phyloP scores from a whole-genome alignment of 1,284 basidiomycete genomes.

The Irpex sp. region DNA sequence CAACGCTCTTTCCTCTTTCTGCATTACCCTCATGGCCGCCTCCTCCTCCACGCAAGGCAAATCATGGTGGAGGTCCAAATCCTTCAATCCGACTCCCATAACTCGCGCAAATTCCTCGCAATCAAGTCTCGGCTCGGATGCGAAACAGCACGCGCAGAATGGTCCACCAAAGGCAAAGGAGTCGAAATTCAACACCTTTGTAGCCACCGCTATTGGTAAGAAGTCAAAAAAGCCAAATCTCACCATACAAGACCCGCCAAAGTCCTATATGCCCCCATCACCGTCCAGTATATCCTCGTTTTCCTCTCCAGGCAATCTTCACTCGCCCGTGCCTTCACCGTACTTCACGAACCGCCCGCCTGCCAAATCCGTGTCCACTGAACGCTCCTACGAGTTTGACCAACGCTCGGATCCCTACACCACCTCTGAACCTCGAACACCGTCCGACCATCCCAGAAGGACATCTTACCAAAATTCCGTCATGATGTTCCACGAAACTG shows the following conservation, averaged over 20 bases:
- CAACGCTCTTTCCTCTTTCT: conserved; percentile 24
- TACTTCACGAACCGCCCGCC: conserved; percentile 34
- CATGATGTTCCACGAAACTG: conserved; percentile 55
- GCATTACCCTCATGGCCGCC: conserved; percentile 23
- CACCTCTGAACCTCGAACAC: conserved; percentile 41
- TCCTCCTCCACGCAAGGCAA: conserved; percentile 19
- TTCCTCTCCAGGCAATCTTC: conserved; percentile 21
- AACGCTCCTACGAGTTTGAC: conserved; percentile 37
- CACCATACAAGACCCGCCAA: conserved; percentile 48
- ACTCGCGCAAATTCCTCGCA: conserved; percentile 18
- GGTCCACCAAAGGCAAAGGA: conserved; percentile 21
- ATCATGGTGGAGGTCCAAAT: conserved; percentile 34
- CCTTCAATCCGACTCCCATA: conserved; percentile 21
- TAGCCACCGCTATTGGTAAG: conserved; percentile 55
- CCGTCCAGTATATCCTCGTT: conserved; percentile 9
- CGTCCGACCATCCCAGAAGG: conserved; percentile 39
- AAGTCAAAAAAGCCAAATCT: conserved; percentile 58
- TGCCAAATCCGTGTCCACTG: conserved; percentile 47
- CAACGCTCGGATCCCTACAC: conserved; percentile 25
- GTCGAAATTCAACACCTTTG: conserved; percentile 49
- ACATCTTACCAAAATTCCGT: conserved; percentile 47
- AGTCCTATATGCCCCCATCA: conserved; percentile 12
- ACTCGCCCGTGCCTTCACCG: conserved; percentile 21
- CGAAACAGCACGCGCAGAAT: conserved; percentile 9
- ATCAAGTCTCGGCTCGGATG: conserved; percentile 20